Evolutionary conservation across 495 filamentous ascomycete species (phyloP).

Genomic region (Neurospora hispaniola): DNA sequence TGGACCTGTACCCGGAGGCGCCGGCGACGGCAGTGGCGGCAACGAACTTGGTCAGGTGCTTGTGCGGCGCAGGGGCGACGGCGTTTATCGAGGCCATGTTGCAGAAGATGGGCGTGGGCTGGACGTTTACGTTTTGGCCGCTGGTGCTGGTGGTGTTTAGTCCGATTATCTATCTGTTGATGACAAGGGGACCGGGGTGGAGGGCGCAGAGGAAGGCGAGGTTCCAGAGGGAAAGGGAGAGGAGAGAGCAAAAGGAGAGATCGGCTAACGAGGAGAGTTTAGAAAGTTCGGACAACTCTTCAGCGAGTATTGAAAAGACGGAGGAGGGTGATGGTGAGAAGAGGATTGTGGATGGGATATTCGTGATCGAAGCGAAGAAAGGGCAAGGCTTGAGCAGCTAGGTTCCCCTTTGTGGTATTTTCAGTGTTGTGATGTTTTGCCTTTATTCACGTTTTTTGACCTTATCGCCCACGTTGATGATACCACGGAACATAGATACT

Average conservation of each 20-base stretch:
- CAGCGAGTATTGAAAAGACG: not conserved
- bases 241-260: slow-evolving; percentile 5
- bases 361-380: not conserved
- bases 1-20: slow-evolving; percentile 35
- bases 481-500: not conserved
- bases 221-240: slow-evolving; percentile 17
- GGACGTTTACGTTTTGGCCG: slow-evolving; percentile 38
- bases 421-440: not conserved
- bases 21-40: slow-evolving; percentile 39
- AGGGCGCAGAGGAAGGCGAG: slow-evolving; percentile 26
- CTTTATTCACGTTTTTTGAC: not conserved
- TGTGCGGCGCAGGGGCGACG: slow-evolving; percentile 32
- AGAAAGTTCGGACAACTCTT: not conserved
- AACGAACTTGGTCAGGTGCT: slow-evolving; percentile 37
- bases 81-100: slow-evolving; percentile 36
- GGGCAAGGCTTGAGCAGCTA: not conserved
- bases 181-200: slow-evolving; percentile 30
- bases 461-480: not conserved
- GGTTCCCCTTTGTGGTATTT: not conserved
- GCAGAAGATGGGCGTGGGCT: slow-evolving; percentile 31
- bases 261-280: not conserved
- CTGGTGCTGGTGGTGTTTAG: slow-evolving; percentile 25
- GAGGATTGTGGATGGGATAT: not conserved
- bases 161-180: slow-evolving; percentile 28
- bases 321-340: not conserved